phyloP scores from a whole-genome alignment of 2,329 filamentous ascomycete genomes.

The Aureobasidium sp. region DNA sequence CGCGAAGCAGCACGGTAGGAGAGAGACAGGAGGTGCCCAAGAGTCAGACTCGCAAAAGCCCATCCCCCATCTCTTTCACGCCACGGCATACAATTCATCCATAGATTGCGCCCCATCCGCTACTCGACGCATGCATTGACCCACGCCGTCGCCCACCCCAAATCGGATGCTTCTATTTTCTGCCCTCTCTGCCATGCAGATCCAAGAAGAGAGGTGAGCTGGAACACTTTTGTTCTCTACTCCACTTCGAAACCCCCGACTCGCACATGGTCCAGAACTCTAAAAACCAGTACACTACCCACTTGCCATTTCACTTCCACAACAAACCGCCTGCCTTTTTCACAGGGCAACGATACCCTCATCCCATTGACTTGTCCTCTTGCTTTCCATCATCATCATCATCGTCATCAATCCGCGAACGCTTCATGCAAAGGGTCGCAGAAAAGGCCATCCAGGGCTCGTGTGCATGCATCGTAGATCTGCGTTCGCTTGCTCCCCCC shows the following conservation, averaged over 20 bases:
- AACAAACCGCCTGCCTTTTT: background rate
- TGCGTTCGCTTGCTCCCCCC: background rate
- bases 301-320: background rate
- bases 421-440: background rate
- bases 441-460: background rate
- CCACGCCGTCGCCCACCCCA: background rate
- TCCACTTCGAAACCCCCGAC: conserved; percentile 11
- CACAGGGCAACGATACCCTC: background rate
- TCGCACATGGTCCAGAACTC: conserved; percentile 1
- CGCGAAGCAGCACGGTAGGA: conserved; percentile 6
- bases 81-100: background rate
- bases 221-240: background rate
- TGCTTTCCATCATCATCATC: background rate
- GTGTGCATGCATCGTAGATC: background rate
- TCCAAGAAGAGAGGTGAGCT: background rate
- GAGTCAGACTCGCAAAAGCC: background rate
- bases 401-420: background rate
- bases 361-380: background rate
- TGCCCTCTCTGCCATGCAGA: background rate
- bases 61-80: background rate
- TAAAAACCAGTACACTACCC: background rate
- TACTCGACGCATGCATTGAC: background rate
- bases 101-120: background rate
- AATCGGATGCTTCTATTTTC: background rate
- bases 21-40: conserved; percentile 9